These are phyloP conservation scores for Clathrus columnatus DNA, from an alignment of 768 basidiomycete species.

Conservation along the genomic window DNA sequence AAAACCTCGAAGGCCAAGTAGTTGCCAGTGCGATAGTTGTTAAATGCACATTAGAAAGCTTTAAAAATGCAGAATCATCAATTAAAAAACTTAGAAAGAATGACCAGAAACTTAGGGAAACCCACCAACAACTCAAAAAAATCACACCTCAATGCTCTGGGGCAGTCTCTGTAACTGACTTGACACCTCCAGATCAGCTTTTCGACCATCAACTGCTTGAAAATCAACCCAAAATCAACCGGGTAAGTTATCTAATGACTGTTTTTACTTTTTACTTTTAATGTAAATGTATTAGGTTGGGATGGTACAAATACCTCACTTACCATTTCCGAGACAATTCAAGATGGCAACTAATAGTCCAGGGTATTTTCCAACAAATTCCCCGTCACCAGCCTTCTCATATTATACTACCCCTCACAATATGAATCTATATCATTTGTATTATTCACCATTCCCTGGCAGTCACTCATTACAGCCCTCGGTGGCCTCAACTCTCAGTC, in stretches of 20 bases:
- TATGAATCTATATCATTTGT: no score
- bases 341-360: no score
- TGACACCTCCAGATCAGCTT: neutral
- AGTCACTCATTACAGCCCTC: no score
- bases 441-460: no score
- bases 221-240: neutral
- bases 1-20: no score
- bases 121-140: neutral
- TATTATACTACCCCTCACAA: no score
- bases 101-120: neutral
- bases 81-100: neutral
- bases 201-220: neutral
- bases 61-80: neutral
- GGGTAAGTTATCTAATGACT: neutral
- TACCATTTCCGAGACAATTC: no score
- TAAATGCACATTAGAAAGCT: neutral
- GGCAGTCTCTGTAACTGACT: neutral
- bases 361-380: no score
- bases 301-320: no score
- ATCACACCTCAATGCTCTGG: neutral
- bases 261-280: slow-evolving; percentile 1
- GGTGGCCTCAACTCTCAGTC: no score
- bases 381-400: no score
- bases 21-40: no score
- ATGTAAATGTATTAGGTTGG: neutral